phyloP scores from a whole-genome alignment of 345 rosid genomes.

The Erodium maritimum region DNA sequence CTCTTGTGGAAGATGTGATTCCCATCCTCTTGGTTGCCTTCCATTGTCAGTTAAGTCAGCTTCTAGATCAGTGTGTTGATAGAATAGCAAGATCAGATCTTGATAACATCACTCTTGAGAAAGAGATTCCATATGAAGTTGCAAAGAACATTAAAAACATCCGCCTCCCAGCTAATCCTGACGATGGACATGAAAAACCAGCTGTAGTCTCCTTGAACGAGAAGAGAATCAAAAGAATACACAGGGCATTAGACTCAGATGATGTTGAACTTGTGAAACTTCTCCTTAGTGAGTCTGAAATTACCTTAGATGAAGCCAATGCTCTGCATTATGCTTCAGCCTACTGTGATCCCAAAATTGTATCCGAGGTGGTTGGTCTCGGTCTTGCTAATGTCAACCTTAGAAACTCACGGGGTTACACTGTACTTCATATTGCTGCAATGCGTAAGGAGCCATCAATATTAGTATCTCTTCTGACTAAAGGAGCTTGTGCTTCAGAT shows the following conservation, averaged over 20 bases:
- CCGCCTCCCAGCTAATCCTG: conserved; percentile 29
- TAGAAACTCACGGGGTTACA: conserved; percentile 60
- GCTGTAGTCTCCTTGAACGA: conserved; percentile 29
- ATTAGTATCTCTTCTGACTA: conserved; percentile 48
- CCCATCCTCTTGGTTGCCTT: conserved; percentile 75
- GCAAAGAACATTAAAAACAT: conserved; percentile 39
- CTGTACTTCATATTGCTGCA: conserved; percentile 84
- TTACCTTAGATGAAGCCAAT: conserved; percentile 64
- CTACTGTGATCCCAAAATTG: conserved; percentile 85
- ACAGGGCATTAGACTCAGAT: conserved; percentile 85
- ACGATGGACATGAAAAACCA: conserved; percentile 19
- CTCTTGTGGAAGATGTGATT: conserved; percentile 64
- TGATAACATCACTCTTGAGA: conserved; percentile 55
- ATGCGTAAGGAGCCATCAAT: conserved; percentile 75
- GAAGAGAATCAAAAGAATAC: conserved; percentile 68
- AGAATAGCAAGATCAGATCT: conserved; percentile 81
- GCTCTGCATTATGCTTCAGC: conserved; percentile 89
- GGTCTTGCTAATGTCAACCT: conserved; percentile 62
- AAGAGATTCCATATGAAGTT: conserved; percentile 71
- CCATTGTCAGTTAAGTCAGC: conserved; percentile 65
- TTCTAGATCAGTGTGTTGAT: conserved; percentile 57
- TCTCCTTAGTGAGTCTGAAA: conserved; percentile 64
- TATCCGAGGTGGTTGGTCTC: conserved; percentile 61
- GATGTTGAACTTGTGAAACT: conserved; percentile 88
- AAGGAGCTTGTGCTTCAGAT: conserved; percentile 68